These are phyloP conservation scores for Sphaerulina populicola DNA, from an alignment of 2,329 filamentous ascomycete species.

Conservation along the genomic window DNA sequence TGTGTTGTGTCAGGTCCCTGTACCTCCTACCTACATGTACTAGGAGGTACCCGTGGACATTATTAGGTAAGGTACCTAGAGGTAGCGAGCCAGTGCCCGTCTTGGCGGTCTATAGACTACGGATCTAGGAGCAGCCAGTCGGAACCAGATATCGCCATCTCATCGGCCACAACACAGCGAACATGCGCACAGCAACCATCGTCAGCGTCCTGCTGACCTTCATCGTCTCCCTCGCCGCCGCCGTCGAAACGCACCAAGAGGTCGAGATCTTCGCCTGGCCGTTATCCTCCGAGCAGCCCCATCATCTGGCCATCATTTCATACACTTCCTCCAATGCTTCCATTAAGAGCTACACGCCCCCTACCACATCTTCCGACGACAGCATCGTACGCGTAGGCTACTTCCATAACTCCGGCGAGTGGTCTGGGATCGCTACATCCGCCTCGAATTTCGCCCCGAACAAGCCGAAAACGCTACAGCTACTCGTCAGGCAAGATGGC, in stretches of 20 bases:
- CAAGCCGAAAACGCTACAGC: conserved; percentile 38
- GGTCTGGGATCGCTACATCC: conserved; percentile 41
- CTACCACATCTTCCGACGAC: conserved; percentile 28
- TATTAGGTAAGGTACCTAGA: too few species aligned
- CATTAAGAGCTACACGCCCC: conserved; percentile 34
- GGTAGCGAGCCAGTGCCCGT: not conserved
- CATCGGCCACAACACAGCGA: not conserved
- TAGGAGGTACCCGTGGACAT: too few species aligned
- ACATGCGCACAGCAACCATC: conserved; percentile 33
- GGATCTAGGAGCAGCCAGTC: too few species aligned
- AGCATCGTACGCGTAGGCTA: conserved; percentile 41
- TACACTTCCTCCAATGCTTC: conserved; percentile 37
- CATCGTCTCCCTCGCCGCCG: conserved; percentile 30
- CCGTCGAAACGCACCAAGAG: conserved; percentile 21
- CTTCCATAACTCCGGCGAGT: conserved; percentile 33
- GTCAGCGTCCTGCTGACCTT: conserved; percentile 32
- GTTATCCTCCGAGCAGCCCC: conserved; percentile 30
- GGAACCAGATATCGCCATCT: not conserved
- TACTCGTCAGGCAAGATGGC: conserved; percentile 39
- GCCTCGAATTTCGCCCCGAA: conserved; percentile 37
- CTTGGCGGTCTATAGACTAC: not conserved
- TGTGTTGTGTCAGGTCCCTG: too few species aligned
- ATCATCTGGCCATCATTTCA: conserved; percentile 38
- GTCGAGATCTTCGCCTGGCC: conserved; percentile 35
- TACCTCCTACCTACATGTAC: too few species aligned